Evolutionary conservation across 768 basidiomycete species (phyloP), one percentile per base, ranked within the genome.

Genomic region (Calvatia gigantea): DNA sequence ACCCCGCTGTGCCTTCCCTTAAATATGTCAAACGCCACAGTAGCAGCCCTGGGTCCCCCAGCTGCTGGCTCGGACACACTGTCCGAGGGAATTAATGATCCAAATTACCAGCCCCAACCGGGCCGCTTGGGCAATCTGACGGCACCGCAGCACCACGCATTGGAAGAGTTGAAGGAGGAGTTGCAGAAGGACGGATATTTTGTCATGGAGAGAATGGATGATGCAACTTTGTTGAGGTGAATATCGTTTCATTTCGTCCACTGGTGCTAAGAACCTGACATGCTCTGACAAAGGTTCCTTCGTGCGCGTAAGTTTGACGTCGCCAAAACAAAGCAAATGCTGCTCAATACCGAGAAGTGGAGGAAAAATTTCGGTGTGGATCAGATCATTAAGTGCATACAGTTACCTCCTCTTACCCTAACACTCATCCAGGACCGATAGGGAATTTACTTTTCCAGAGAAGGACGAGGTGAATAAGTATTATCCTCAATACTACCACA

Each of bases 401-500:
- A n/a, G 27, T 27, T 39, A 23, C 23, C n/a, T 21, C 15, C 32
- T 31, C 28, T 27, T 15, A 33, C n/a, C 27, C 28, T 17, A 21
- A 25, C 1, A 42, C 42, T 39, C 19, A 9, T 35, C 49, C 27
- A 3, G n/a, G n/a, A 32, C 17, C n/a, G 32, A 45, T 28, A 4
- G 4, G 29, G 6, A 9, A 19, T 98, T 97, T 67, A 83, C 88
- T 50, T 98, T 95, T 71, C 81, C 81, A 54, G 94, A 97, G 71
- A 87, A 86, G 66, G 72, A 70, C 32, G 79, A 84, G 62, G 94
- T 98, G 6, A 84, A 94, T 78, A 89, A 91, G 73, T 93, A 89
- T 64, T 98, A 97, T 65, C 94, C 95, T 2, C 94, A 96, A 64
- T 97, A 83, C 72, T 97, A 98, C 70, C 96, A 98, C 76, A 95